Evolutionary conservation across 768 basidiomycete species (phyloP).

Genomic region (Sarcodon sp.): DNA sequence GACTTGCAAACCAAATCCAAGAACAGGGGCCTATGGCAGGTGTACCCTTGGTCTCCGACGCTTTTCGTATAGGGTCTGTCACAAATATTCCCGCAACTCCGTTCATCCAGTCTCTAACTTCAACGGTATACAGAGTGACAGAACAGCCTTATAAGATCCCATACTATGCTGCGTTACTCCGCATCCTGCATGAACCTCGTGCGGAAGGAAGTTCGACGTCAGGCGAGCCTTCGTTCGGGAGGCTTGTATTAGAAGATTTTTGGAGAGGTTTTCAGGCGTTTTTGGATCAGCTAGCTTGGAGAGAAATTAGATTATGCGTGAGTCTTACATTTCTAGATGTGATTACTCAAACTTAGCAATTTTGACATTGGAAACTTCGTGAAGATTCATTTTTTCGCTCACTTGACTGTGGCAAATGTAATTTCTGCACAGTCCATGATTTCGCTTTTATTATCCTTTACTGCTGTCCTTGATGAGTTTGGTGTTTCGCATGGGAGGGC

Average conservation of each 20-base stretch:
- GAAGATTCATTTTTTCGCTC: constrained; percentile 90
- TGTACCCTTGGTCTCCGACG: constrained; percentile 57
- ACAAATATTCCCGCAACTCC: neutral
- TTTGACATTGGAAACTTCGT: neutral
- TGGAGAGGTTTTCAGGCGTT: constrained; percentile 85
- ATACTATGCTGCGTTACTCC: constrained; percentile 73
- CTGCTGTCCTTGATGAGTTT: constrained; percentile 80
- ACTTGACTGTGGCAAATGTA: constrained; percentile 64
- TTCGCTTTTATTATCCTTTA: constrained; percentile 72
- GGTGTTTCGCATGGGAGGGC: constrained; percentile 80
- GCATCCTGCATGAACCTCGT: constrained; percentile 43
- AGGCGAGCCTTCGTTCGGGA: constrained; percentile 35
- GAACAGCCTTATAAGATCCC: constrained; percentile 94
- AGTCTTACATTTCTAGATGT: constrained; percentile 15
- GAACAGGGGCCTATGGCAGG: constrained; percentile 38
- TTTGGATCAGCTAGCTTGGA: constrained; percentile 84
- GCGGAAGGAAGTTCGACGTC: constrained; percentile 12
- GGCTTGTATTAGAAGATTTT: constrained; percentile 74
- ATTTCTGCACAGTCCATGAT: constrained; percentile 72
- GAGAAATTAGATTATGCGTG: constrained; percentile 80
- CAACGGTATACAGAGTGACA: constrained; percentile 41
- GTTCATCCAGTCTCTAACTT: neutral
- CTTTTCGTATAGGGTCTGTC: constrained; percentile 58
- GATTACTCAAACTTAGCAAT: neutral
- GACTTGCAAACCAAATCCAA: constrained; percentile 51